These are phyloP conservation scores for Epithemia pelagica DNA, from an alignment of 108 stramenopile genomes.

Conservation along the genomic window DNA sequence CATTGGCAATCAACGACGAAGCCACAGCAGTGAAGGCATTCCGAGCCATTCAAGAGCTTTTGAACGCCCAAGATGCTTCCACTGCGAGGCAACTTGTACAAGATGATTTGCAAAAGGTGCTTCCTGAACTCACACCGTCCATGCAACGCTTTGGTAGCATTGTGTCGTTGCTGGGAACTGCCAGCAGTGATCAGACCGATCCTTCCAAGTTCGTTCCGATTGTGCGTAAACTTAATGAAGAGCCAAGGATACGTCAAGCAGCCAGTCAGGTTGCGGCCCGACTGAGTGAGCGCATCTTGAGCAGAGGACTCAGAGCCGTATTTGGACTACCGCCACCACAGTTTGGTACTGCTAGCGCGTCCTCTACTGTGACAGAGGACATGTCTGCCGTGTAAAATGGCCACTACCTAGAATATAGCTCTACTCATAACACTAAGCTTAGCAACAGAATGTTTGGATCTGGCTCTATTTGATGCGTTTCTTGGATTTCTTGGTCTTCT, in stretches of 20 bases:
- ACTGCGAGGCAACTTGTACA: slow-evolving; percentile 19
- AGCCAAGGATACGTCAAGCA: slow-evolving; percentile 59
- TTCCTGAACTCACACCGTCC: slow-evolving; percentile 61
- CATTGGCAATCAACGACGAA: slow-evolving; percentile 61
- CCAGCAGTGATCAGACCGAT: slow-evolving; percentile 28
- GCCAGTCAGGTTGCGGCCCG: slow-evolving; percentile 66
- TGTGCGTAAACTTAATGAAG: slow-evolving; percentile 59
- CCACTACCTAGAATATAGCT: too few species aligned
- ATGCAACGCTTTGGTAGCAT: slow-evolving; percentile 62
- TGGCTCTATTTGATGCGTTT: neutral
- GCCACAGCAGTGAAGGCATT: slow-evolving; percentile 57
- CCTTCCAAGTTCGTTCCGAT: slow-evolving; percentile 59
- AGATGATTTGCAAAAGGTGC: slow-evolving; percentile 30
- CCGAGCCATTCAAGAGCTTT: slow-evolving; percentile 45
- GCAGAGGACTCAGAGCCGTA: slow-evolving; percentile 58
- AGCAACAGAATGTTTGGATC: too few species aligned
- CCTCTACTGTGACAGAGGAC: slow-evolving; percentile 36
- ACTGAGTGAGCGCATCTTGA: slow-evolving; percentile 59
- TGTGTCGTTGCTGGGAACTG: slow-evolving; percentile 40
- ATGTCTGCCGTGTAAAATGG: neutral
- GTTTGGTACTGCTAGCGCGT: slow-evolving; percentile 16
- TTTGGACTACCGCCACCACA: slow-evolving; percentile 65
- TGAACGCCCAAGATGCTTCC: slow-evolving; percentile 9
- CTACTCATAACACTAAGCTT: too few species aligned
- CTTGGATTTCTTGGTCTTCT: slow-evolving; percentile 18